Evolutionary conservation across 176 grass and related monocot species (phyloP).

Genomic region (Phoenix roebelenii): DNA sequence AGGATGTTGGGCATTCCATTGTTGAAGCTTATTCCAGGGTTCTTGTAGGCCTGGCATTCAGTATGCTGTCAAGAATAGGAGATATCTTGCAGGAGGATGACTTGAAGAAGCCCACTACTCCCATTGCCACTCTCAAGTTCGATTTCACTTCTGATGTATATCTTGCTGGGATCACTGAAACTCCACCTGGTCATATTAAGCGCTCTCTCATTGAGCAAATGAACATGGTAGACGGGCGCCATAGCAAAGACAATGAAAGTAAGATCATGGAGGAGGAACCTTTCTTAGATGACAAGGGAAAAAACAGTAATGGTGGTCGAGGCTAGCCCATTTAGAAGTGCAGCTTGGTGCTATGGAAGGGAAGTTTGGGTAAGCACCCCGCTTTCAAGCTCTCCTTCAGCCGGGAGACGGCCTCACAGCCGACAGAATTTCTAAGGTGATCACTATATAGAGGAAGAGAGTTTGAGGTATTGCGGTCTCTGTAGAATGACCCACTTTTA

Average conservation of each 20-base stretch:
- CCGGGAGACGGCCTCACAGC: too few relatives aligned
- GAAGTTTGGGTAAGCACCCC: neutral
- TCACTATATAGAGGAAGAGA: too few relatives aligned
- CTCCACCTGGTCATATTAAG: slow-evolving; percentile 66
- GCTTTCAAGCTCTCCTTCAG: too few relatives aligned
- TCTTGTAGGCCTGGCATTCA: slow-evolving; percentile 71
- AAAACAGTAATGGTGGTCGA: neutral
- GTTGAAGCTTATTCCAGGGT: slow-evolving; percentile 91
- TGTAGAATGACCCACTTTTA: too few relatives aligned
- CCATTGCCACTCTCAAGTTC: slow-evolving; percentile 78
- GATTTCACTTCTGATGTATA: slow-evolving; percentile 86
- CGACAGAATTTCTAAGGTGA: too few relatives aligned
- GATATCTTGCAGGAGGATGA: slow-evolving; percentile 89
- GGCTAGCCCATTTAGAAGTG: neutral
- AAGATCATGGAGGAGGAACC: slow-evolving; percentile 43
- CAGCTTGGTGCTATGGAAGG: slow-evolving; percentile 3
- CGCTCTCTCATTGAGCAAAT: slow-evolving; percentile 95
- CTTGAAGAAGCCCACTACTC: slow-evolving; percentile 82
- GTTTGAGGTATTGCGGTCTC: too few relatives aligned
- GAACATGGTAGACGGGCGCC: slow-evolving; percentile 66
- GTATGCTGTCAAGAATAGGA: slow-evolving; percentile 60
- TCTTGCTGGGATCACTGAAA: slow-evolving; percentile 82
- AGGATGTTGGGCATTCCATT: slow-evolving; percentile 82
- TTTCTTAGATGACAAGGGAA: neutral
- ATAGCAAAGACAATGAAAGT: slow-evolving; percentile 3